These are phyloP conservation scores for Manihot esculenta DNA, from an alignment of 441 rosid genomes.

Conservation along the genomic window DNA sequence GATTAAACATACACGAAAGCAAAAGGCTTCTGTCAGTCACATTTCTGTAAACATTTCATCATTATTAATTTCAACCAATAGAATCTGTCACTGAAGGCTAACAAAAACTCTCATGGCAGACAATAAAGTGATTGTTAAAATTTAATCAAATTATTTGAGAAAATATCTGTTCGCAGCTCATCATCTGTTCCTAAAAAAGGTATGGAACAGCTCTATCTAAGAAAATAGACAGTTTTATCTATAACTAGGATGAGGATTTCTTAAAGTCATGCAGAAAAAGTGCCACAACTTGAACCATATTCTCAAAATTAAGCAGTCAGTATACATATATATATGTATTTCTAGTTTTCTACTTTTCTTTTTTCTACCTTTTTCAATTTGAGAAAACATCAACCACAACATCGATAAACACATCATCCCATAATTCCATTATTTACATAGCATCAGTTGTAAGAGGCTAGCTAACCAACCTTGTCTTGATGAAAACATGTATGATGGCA, in stretches of 20 bases:
- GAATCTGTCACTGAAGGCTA: not conserved
- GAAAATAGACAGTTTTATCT: not conserved
- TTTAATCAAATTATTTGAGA: not conserved
- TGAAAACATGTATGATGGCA: slow-evolving; percentile 59
- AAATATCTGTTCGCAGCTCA: not conserved
- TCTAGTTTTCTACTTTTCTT: not conserved
- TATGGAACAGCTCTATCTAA: not conserved
- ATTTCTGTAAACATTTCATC: not conserved
- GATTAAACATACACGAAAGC: not conserved
- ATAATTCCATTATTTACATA: not conserved
- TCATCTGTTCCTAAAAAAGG: not conserved
- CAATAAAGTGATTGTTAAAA: not conserved
- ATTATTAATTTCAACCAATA: not conserved
- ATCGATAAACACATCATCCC: not conserved
- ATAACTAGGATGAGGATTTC: not conserved
- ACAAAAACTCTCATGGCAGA: not conserved
- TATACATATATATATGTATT: not conserved
- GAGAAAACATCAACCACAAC: not conserved
- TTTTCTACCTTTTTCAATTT: not conserved
- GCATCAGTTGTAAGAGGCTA: slow-evolving; percentile 2
- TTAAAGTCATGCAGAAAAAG: not conserved
- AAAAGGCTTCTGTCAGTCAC: not conserved
- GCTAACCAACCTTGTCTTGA: slow-evolving; percentile 60
- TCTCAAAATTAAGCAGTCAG: not conserved
- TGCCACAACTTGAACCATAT: not conserved